These are phyloP conservation scores for Chrysopogon serrulatus DNA, from an alignment of 176 grass and related monocot species.

Conservation along the genomic window DNA sequence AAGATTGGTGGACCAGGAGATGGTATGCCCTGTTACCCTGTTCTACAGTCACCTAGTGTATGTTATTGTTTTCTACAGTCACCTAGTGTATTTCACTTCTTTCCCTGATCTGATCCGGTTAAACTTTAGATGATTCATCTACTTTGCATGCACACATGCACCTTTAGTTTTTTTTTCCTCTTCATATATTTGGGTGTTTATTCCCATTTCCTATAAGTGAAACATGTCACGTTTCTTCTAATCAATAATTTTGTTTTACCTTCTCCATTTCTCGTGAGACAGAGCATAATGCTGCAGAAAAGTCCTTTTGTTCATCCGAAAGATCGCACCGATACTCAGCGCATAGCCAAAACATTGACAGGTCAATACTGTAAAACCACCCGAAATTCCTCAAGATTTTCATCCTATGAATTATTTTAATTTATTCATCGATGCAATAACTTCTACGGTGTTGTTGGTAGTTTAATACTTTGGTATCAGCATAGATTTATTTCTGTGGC, in stretches of 20 bases:
- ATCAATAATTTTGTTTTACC: conserved; percentile 12
- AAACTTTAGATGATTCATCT: background rate
- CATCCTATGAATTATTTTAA: background rate
- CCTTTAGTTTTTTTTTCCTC: background rate
- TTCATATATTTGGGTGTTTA: background rate
- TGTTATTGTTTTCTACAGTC: background rate
- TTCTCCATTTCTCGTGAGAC: conserved; percentile 41
- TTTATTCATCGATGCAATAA: background rate
- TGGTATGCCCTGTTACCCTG: conserved; percentile 44
- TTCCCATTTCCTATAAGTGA: background rate
- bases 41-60: background rate
- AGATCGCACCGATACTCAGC: conserved; percentile 18
- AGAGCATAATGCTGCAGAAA: conserved; percentile 52
- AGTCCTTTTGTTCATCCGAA: conserved; percentile 15
- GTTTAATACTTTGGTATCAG: background rate
- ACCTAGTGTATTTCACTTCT: background rate
- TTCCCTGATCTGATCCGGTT: background rate
- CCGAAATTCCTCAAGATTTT: background rate
- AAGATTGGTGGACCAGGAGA: conserved; percentile 96
- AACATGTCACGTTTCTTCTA: background rate
- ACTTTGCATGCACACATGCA: background rate
- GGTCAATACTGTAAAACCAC: conserved; percentile 35
- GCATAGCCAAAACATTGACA: conserved; percentile 33
- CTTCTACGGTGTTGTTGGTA: background rate
- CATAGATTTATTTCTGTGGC: background rate